phyloP scores from a whole-genome alignment of 1,139 yeast species.

The Candida freyschussii region DNA sequence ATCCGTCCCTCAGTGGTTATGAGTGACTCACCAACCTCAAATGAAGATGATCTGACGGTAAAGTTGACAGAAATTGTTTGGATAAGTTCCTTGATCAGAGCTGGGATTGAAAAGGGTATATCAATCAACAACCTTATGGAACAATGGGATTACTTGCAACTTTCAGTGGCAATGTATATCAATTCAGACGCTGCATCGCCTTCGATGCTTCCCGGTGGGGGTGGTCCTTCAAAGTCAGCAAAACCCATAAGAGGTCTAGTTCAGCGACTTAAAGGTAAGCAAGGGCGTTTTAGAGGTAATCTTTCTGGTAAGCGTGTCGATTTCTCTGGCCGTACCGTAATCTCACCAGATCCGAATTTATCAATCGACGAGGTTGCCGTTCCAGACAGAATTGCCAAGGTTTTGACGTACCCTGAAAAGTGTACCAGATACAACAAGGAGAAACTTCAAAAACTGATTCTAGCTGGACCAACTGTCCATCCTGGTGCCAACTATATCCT shows the following conservation, averaged over 20 bases:
- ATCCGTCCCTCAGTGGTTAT: slow-evolving; percentile 94
- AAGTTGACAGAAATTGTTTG: slow-evolving; percentile 94
- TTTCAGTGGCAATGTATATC: slow-evolving; percentile 95
- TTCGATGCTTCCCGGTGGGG: slow-evolving; percentile 61
- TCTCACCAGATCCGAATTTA: slow-evolving; percentile 97
- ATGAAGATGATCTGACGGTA: slow-evolving; percentile 96
- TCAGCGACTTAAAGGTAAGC: slow-evolving; percentile 96
- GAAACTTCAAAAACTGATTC: slow-evolving; percentile 66
- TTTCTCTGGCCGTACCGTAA: slow-evolving; percentile 96
- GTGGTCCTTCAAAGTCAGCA: slow-evolving; percentile 53
- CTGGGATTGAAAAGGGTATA: slow-evolving; percentile 93
- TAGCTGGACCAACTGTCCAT: slow-evolving; percentile 82
- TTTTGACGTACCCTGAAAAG: slow-evolving; percentile 91
- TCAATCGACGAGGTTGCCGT: slow-evolving; percentile 96
- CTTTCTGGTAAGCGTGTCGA: slow-evolving; percentile 98
- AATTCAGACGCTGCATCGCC: slow-evolving; percentile 94
- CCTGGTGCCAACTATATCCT: slow-evolving; percentile 96
- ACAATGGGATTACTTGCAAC: slow-evolving; percentile 96
- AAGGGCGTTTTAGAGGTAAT: slow-evolving; percentile 98
- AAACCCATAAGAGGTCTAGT: slow-evolving; percentile 95
- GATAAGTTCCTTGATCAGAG: slow-evolving; percentile 88
- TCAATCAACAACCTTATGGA: slow-evolving; percentile 92
- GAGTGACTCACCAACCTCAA: slow-evolving; percentile 84
- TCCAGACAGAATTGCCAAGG: slow-evolving; percentile 94
- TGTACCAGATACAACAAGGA: slow-evolving; percentile 84